phyloP scores from a whole-genome alignment of 345 rosid genomes.

The Noccaea caerulescens region DNA sequence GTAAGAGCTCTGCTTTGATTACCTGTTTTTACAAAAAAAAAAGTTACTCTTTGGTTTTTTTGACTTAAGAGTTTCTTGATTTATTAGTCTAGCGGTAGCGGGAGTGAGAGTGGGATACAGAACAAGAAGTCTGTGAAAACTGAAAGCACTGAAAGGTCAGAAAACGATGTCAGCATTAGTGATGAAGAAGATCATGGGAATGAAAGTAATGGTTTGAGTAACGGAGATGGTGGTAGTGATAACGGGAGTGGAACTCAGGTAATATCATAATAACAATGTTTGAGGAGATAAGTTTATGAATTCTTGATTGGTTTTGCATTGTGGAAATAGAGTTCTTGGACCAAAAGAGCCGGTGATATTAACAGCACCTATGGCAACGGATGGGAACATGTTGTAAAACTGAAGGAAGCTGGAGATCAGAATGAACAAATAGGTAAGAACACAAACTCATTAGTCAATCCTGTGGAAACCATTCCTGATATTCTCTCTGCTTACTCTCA shows the following conservation, averaged over 20 bases:
- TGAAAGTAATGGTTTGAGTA: conserved; percentile 51
- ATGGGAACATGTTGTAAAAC: conserved; percentile 37
- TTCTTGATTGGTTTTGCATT: conserved; percentile 20
- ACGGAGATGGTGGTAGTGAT: conserved; percentile 59
- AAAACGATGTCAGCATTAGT: conserved; percentile 49
- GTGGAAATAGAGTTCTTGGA: conserved; percentile 67
- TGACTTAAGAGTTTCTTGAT: conserved; percentile 20
- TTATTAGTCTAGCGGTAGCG: conserved; percentile 74
- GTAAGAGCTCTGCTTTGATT: conserved; percentile 50
- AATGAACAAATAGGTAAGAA: conserved; percentile 48
- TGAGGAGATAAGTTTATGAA: neutral
- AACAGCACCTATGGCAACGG: conserved; percentile 49
- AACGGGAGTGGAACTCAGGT: conserved; percentile 86
- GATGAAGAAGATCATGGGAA: conserved; percentile 46
- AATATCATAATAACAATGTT: neutral
- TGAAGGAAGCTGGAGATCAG: conserved; percentile 45
- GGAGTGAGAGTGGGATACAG: conserved; percentile 75
- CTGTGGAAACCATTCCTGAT: neutral
- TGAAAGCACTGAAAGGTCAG: conserved; percentile 55
- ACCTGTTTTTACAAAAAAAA: neutral
- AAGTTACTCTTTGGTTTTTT: neutral
- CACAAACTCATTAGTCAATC: conserved; percentile 5
- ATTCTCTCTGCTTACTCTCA: neutral
- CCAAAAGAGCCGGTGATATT: conserved; percentile 55
- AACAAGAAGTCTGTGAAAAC: conserved; percentile 50